Conservation (phyloP, 108 stramenopile species). For the Chaetoceros muelleri region DNA sequence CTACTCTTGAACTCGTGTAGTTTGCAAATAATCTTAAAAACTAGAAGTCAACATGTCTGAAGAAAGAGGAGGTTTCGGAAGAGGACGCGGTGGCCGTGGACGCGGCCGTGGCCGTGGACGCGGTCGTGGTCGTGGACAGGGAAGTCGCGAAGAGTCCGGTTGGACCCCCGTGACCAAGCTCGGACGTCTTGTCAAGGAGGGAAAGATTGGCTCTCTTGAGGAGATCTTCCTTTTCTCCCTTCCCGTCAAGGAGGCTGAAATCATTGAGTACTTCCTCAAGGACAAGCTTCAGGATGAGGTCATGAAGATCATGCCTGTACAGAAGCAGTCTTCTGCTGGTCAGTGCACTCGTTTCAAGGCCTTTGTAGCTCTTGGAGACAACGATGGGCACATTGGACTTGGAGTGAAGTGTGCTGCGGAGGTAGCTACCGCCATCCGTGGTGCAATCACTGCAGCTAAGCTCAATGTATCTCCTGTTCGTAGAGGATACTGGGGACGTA, state of each 20-base stretch:
- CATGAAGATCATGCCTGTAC: constrained; percentile 99
- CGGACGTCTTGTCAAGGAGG: constrained; percentile 99
- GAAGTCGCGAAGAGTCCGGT: constrained; percentile 86
- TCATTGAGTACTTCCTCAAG: constrained; percentile 95
- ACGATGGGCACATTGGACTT: constrained; percentile 96
- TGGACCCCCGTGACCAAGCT: constrained; percentile 99
- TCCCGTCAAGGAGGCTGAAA: constrained; percentile 99
- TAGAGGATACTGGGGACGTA: constrained; percentile 99
- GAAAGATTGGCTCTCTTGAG: constrained; percentile 96
- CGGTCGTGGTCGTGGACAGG: constrained; percentile 81
- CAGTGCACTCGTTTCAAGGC: constrained; percentile 99
- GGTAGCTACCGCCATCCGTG: constrained; percentile 99
- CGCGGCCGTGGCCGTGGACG: constrained; percentile 56
- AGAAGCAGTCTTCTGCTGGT: constrained; percentile 99
- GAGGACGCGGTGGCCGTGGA: constrained; percentile 55
- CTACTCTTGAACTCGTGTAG: too few relatives aligned
- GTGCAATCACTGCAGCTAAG: constrained; percentile 99
- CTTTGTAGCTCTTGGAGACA: constrained; percentile 98
- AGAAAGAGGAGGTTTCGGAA: constrained; percentile 62
- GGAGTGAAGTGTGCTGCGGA: constrained; percentile 99
- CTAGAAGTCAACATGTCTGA: constrained; percentile 22
- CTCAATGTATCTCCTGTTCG: constrained; percentile 96
- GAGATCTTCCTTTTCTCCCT: constrained; percentile 99
- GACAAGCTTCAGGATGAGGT: constrained; percentile 99
- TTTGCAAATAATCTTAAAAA: constrained; percentile 1